Evolutionary conservation across 2,329 filamentous ascomycete genomes (phyloP).

Genomic region (Didymella arachidicola): DNA sequence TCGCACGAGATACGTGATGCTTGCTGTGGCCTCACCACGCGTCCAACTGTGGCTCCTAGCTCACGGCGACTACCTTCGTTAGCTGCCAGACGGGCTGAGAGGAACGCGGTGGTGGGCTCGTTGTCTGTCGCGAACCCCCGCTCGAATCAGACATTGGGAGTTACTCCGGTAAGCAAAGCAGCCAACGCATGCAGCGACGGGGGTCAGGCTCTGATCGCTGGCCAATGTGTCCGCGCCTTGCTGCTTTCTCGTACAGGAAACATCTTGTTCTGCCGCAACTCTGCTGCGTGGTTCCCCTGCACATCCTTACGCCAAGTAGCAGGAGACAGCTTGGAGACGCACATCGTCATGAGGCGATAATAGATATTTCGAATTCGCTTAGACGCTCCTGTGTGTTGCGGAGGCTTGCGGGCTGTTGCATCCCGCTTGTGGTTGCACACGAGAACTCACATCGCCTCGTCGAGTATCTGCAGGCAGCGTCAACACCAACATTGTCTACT

Average conservation of each 20-base stretch:
- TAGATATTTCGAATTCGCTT: constrained; percentile 8
- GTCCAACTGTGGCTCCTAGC: constrained; percentile 19
- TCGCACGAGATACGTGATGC: constrained; percentile 6
- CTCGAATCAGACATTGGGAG: constrained; percentile 38
- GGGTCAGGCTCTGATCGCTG: constrained; percentile 36
- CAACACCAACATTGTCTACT: neutral
- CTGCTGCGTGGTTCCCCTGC: constrained; percentile 19
- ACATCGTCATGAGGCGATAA: constrained; percentile 13
- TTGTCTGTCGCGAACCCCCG: constrained; percentile 34
- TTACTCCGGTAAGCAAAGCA: constrained; percentile 36
- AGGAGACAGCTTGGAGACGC: constrained; percentile 12
- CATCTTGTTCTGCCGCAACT: constrained; percentile 44
- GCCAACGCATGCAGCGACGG: constrained; percentile 51
- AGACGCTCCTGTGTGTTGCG: constrained; percentile 7
- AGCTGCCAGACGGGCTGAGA: constrained; percentile 19
- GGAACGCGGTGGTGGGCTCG: constrained; percentile 26
- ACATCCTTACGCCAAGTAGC: constrained; percentile 17
- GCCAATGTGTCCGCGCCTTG: constrained; percentile 41
- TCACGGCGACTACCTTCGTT: constrained; percentile 18
- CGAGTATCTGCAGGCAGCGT: constrained; percentile 23
- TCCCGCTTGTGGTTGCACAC: constrained; percentile 10
- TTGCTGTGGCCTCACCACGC: constrained; percentile 12
- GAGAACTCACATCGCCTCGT: constrained; percentile 6
- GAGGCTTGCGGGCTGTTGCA: constrained; percentile 17
- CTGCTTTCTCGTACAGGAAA: constrained; percentile 31